Evolutionary conservation across 805 yeast species (phyloP), one percentile per base, ranked within the genome.

Genomic region (Monosporozyma servazzii): DNA sequence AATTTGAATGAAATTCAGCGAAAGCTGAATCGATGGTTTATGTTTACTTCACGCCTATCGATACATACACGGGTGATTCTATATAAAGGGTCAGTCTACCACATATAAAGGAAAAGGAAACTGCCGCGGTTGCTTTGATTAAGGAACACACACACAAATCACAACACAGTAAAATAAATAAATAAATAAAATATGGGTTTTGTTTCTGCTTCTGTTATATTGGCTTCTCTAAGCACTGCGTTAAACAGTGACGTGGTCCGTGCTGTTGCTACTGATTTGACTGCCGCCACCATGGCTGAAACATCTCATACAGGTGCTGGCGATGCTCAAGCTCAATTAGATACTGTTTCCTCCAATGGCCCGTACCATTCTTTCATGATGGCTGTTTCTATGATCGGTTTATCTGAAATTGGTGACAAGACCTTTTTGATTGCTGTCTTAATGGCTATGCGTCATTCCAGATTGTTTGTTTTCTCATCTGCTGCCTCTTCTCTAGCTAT

Each of bases 391-490:
- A 93, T 93, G 99, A 93, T 93, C 63, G 71, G 87, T 31, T 86
- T 89, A n/a, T 86, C 96, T 29, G 99, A 93, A 69, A 84, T 93
- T 53, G 99, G 99, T 53, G 99, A 93, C 68, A 93, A 93, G 72
- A 93, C 99, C 0, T 93, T 93, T 65, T 76, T 93, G 57, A 88
- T 93, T 60, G 97, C 99, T 36, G 98, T 97, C 1, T 75, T 93
- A 57, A 90, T 93, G 96, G 96, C 98, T 30, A 93, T 93, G 98
- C 86, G 88, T 65, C 84, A 89, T 69, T 80, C 90, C 18, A 78
- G 95, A 61, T 61, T 78, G 62, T 75, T 88, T 46, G 98, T 93
- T n/a, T 91, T 93, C 66, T 74, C 88, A 8, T 82, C 96, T 15
- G 93, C 96, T 3, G 88, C 88, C 57, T 66, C 85, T 13, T 88